Percentiles rank a stretch among this genome's conserved stretches.
Conservation (phyloP, 73 alveolate species). For the Symbiodinium natans region DNA sequence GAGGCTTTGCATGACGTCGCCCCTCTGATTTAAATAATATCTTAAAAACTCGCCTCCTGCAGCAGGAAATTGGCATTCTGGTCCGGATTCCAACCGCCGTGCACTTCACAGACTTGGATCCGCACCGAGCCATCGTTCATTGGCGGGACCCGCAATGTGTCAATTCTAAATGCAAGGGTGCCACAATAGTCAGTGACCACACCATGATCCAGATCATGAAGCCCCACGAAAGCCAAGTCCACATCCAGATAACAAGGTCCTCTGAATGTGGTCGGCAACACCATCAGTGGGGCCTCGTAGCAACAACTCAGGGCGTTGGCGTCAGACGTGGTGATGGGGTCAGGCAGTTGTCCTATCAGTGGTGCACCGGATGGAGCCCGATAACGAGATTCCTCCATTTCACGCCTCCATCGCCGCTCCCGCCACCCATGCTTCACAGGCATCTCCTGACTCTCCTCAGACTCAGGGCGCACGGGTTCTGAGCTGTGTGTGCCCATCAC, state of each 20-base stretch:
- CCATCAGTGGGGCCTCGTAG: background rate
- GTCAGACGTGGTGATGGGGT: background rate
- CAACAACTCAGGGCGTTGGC: background rate
- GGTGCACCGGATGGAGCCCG: background rate
- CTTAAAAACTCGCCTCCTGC: too few relatives aligned
- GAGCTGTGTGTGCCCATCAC: too few relatives aligned
- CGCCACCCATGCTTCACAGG: too few relatives aligned
- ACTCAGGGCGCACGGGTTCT: too few relatives aligned
- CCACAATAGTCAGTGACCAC: slow-evolving; percentile 1
- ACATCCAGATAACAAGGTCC: slow-evolving; percentile 71
- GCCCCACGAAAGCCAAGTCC: slow-evolving; percentile 72
- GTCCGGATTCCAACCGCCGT: background rate
- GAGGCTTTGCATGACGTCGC: too few relatives aligned
- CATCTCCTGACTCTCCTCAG: too few relatives aligned
- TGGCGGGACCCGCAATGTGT: slow-evolving; percentile 52
- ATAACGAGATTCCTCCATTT: background rate
- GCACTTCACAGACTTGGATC: slow-evolving; percentile 29
- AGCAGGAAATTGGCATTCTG: background rate
- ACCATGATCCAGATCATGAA: background rate
- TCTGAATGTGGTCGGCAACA: background rate
- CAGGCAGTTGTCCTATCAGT: background rate
- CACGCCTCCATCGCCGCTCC: too few relatives aligned
- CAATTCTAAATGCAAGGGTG: slow-evolving; percentile 56
- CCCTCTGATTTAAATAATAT: too few relatives aligned
- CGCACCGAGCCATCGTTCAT: slow-evolving; percentile 56